Evolutionary conservation across 139 green algal species (phyloP), one percentile per base, ranked within the genome.

Genomic region (Volvox africanus): DNA sequence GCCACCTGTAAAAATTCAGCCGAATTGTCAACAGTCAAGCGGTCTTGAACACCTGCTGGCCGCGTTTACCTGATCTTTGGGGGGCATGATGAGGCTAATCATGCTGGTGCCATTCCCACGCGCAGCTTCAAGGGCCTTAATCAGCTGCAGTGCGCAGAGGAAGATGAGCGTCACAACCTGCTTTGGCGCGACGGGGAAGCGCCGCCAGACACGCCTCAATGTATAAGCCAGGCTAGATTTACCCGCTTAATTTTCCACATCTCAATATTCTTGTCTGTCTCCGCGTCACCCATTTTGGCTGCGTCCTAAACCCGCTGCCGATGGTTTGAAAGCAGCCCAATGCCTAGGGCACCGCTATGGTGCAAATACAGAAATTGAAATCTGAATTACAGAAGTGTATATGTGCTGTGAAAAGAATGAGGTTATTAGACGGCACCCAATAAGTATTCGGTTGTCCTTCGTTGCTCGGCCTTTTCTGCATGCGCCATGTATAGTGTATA

Each of bases 51-150:
- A 86, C 65, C 80, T 37, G 80, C 67, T 18, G 61, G 33, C 26
- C 26, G 55, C 30, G 55, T 55, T 0, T 30, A 97, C 97, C 96
- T 99, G 98, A 93, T 99, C 99, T 88, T 99, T 99, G 0, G 98
- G 98, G 32, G 98, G 98, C 95, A 99, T 98, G 87, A 99, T 99
- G 2, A 99, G 93, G 75, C 95, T 98, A 90, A 99, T 99, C 98
- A 99, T 99, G 82, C 96, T 99, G 24, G 98, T 99, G n/a, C 98
- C 98, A 92, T 99, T 99, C 50, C 98, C 97, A 26, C 95, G 87
- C 0, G 97, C 97, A 61, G 92, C 92, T 89, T 99, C 95, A 82
- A 99, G 92, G 20, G 92, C 97, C 89, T 99, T 99, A 82, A 99
- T 99, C 2, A 99, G 84, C 97, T 99, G 95, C 90, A 55, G 0